Conservation (phyloP, 331 rosid species). For the Acacia pycnantha region DNA sequence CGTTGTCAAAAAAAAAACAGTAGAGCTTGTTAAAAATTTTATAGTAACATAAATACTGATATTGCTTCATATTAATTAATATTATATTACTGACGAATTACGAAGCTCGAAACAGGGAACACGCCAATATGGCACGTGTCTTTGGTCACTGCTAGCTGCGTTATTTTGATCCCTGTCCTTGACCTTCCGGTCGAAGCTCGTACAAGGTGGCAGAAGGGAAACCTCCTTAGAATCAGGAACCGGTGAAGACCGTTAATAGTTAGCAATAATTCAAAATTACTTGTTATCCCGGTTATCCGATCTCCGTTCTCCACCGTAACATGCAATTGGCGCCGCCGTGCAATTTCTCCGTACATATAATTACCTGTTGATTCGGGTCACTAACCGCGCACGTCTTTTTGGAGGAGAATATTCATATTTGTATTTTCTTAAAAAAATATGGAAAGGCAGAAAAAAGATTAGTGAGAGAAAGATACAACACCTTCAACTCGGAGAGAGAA, state of each 20-base stretch:
- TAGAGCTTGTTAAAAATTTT: background rate
- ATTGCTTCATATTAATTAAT: background rate
- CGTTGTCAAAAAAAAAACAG: too few species aligned
- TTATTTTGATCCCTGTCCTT: background rate
- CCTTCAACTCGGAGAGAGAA: conserved; percentile 25
- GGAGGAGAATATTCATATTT: background rate
- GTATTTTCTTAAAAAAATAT: background rate
- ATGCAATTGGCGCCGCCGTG: conserved; percentile 22
- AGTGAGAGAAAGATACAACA: conserved; percentile 33
- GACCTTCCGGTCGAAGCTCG: background rate
- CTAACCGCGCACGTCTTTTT: background rate
- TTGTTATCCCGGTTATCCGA: conserved; percentile 31
- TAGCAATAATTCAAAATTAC: conserved; percentile 16
- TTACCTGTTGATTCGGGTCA: conserved; percentile 38
- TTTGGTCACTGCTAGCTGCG: background rate
- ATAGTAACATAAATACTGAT: background rate
- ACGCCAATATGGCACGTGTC: conserved; percentile 12
- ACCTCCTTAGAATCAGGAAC: conserved; percentile 29
- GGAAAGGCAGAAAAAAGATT: background rate
- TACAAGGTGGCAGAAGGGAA: conserved; percentile 5
- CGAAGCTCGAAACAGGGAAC: background rate
- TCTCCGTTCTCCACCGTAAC: conserved; percentile 6
- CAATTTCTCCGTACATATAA: conserved; percentile 7
- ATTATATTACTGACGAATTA: background rate
- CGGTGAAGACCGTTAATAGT: conserved; percentile 26